These are phyloP conservation scores for Phaeosphaeriaceae sp. DNA, from an alignment of 2,329 filamentous ascomycete genomes.

Conservation along the genomic window DNA sequence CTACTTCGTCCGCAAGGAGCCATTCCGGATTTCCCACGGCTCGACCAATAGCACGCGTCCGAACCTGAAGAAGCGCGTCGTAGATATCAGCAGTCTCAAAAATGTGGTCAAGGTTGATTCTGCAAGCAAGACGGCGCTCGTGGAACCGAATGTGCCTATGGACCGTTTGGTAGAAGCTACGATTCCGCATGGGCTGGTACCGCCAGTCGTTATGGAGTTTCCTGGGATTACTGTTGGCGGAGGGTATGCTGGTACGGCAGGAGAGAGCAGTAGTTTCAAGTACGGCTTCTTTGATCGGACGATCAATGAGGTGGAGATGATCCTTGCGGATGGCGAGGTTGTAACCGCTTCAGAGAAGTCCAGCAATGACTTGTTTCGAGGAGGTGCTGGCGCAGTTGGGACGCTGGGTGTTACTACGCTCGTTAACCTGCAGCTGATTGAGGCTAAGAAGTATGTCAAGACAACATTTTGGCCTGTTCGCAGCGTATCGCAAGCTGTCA, in stretches of 20 bases:
- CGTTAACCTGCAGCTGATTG: constrained; percentile 55
- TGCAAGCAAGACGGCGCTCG: constrained; percentile 62
- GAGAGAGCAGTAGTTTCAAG: constrained; percentile 73
- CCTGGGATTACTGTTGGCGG: constrained; percentile 75
- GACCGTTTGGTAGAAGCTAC: constrained; percentile 67
- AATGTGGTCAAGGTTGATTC: constrained; percentile 68
- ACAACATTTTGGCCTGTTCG: constrained; percentile 55
- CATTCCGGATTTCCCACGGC: constrained; percentile 79
- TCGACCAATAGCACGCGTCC: constrained; percentile 78
- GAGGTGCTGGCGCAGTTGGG: constrained; percentile 70
- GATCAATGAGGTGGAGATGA: constrained; percentile 68
- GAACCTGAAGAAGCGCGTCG: constrained; percentile 51
- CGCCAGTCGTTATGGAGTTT: constrained; percentile 74
- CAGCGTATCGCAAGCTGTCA: constrained; percentile 52
- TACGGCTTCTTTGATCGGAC: constrained; percentile 71
- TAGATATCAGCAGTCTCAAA: constrained; percentile 71
- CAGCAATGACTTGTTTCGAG: constrained; percentile 67
- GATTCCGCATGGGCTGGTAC: constrained; percentile 63
- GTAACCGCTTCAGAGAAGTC: constrained; percentile 62
- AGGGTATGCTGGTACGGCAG: constrained; percentile 71
- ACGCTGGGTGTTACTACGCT: constrained; percentile 72
- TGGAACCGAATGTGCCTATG: constrained; percentile 75
- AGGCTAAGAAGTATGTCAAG: constrained; percentile 58
- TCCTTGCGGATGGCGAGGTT: constrained; percentile 67
- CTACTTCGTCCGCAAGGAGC: constrained; percentile 60